These are phyloP conservation scores for Hyaloperonospora brassicae DNA, from an alignment of 352 stramenopile genomes.

Conservation along the genomic window DNA sequence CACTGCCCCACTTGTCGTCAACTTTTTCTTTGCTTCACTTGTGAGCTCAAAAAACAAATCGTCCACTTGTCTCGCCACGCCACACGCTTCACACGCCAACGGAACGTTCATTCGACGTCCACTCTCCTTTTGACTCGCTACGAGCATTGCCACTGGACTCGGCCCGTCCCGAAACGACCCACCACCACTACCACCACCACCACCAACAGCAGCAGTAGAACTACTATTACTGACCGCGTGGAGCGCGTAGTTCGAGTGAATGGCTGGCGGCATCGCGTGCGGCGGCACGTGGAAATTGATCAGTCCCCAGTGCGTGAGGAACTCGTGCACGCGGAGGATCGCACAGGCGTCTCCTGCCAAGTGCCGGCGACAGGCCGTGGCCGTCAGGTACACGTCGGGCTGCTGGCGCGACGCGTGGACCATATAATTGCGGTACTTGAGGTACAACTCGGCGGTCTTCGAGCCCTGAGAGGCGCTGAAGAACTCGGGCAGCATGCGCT, in stretches of 20 bases:
- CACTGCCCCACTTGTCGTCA: conserved; percentile 17
- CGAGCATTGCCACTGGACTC: conserved; percentile 28
- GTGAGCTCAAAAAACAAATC: conserved; percentile 51
- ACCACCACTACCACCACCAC: no score
- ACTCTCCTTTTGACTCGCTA: conserved; percentile 23
- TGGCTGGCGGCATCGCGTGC: conserved; percentile 47
- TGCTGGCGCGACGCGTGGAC: conserved; percentile 72
- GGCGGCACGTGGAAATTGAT: conserved; percentile 83
- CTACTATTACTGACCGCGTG: conserved; percentile 6
- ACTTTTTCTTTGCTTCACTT: conserved; percentile 48
- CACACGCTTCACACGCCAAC: conserved; percentile 50
- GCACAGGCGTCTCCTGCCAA: conserved; percentile 71
- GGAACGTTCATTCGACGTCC: conserved; percentile 8
- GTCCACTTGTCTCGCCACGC: conserved; percentile 19
- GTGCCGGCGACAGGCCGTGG: conserved; percentile 75
- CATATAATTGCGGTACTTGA: conserved; percentile 87
- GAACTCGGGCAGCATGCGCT: conserved; percentile 81
- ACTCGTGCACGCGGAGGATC: conserved; percentile 82
- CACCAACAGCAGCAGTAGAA: no score
- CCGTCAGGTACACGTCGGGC: conserved; percentile 71
- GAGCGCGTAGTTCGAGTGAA: conserved; percentile 54
- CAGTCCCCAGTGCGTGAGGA: conserved; percentile 77
- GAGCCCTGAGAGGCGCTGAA: conserved; percentile 29
- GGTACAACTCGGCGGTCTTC: conserved; percentile 50
- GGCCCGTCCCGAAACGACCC: neutral